Evolutionary conservation across 805 yeast species (phyloP).

Genomic region (Middelhovenomyces tepae): DNA sequence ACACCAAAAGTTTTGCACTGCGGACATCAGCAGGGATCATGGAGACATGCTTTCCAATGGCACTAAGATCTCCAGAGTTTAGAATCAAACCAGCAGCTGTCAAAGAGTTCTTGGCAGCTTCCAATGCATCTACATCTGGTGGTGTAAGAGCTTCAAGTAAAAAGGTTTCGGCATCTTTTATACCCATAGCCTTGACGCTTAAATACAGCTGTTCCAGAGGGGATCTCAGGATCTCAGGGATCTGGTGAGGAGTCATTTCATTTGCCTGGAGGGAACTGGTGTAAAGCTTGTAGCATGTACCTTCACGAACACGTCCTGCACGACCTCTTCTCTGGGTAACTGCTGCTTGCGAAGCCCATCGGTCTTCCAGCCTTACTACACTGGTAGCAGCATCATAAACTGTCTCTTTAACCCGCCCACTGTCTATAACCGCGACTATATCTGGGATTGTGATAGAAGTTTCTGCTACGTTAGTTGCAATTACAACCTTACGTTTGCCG

Average conservation of each 20-base stretch:
- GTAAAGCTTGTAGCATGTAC: constrained; percentile 73
- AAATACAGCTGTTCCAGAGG: constrained; percentile 76
- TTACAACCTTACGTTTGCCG: constrained; percentile 67
- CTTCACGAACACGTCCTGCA: constrained; percentile 90
- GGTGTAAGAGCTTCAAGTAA: constrained; percentile 73
- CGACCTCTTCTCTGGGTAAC: constrained; percentile 89
- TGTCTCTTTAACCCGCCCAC: constrained; percentile 76
- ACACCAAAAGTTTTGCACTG: constrained; percentile 72
- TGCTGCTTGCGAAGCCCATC: constrained; percentile 87
- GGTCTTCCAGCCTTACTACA: constrained; percentile 63
- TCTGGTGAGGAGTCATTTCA: constrained; percentile 60
- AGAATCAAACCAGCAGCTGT: constrained; percentile 57
- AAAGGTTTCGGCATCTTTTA: constrained; percentile 60
- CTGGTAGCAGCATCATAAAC: constrained; percentile 60
- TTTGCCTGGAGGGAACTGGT: constrained; percentile 50
- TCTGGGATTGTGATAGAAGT: constrained; percentile 96
- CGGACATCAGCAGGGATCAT: constrained; percentile 76
- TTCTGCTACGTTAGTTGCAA: constrained; percentile 91
- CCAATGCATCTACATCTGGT: constrained; percentile 49
- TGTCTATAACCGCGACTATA: constrained; percentile 83
- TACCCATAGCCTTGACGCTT: constrained; percentile 83
- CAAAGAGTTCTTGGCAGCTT: constrained; percentile 43
- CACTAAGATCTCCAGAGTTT: constrained; percentile 45
- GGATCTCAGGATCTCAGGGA: constrained; percentile 83
- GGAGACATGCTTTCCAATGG: constrained; percentile 72